These are phyloP conservation scores for Metschnikowia amazonensis DNA, from an alignment of 805 yeast genomes.

Conservation along the genomic window DNA sequence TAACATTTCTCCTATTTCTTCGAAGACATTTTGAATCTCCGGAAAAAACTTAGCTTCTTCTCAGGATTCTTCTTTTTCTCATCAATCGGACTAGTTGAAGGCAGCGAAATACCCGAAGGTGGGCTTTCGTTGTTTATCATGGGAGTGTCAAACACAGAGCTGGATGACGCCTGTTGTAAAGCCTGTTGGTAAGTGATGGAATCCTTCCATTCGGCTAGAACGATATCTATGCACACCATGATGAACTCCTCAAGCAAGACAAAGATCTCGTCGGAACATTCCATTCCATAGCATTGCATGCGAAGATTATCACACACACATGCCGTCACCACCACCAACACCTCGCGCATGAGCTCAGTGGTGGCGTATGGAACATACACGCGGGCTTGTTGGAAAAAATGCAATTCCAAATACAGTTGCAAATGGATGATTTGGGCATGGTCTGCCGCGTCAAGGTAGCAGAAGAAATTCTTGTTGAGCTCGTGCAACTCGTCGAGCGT, in stretches of 20 bases:
- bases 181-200: not conserved
- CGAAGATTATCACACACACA: constrained; percentile 12
- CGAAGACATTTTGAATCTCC: not conserved
- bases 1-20: not conserved
- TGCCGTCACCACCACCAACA: constrained; percentile 6
- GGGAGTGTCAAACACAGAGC: not conserved
- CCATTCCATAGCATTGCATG: constrained; percentile 12
- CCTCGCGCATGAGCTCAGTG: constrained; percentile 7
- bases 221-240: not conserved
- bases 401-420: constrained; percentile 2
- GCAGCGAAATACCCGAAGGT: not conserved
- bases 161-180: not conserved
- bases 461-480: constrained; percentile 7
- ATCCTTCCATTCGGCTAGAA: not conserved
- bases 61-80: not conserved
- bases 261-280: constrained; percentile 6
- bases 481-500: constrained; percentile 12
- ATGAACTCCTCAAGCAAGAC: constrained; percentile 1
- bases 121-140: not conserved
- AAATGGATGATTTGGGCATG: constrained; percentile 7
- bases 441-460: constrained; percentile 8
- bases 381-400: constrained; percentile 4
- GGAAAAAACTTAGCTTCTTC: not conserved
- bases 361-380: constrained; percentile 3
- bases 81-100: not conserved